Percentiles rank a stretch among this genome's conserved stretches.
phyloP scores from a whole-genome alignment of 805 yeast species.

The Cyberlindnera amylophila region DNA sequence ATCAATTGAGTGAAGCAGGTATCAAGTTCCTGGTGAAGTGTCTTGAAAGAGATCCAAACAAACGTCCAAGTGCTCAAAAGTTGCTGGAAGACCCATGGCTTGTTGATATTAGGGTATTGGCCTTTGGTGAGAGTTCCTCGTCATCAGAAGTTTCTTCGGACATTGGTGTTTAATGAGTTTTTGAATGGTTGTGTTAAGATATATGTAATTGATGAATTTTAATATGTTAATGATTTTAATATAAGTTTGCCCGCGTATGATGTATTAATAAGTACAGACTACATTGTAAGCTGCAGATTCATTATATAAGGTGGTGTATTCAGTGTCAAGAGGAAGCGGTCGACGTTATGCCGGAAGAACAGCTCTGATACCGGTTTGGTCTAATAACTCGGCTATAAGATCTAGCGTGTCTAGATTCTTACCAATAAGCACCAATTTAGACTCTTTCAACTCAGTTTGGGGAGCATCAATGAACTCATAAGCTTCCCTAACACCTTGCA shows the following conservation, averaged over 20 bases:
- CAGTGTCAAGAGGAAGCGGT: no score
- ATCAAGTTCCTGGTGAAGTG: conserved; percentile 67
- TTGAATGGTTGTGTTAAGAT: not conserved
- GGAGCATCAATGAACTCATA: conserved; percentile 66
- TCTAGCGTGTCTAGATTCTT: conserved; percentile 45
- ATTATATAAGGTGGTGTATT: no score
- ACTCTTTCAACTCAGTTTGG: conserved; percentile 35
- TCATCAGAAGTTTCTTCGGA: conserved; percentile 27
- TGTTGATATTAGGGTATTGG: conserved; percentile 61
- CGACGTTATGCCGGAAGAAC: no score
- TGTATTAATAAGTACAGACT: no score
- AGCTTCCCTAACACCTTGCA: conserved; percentile 92
- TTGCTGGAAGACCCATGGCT: conserved; percentile 90
- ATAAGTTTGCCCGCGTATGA: no score
- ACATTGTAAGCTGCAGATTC: no score
- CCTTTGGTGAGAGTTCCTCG: conserved; percentile 47
- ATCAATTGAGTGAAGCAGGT: conserved; percentile 76
- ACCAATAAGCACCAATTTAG: conserved; percentile 75
- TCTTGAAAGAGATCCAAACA: conserved; percentile 75
- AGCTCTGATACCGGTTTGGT: conserved; percentile 8
- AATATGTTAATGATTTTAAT: no score
- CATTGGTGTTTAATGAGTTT: conserved; percentile 13
- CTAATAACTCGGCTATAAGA: conserved; percentile 32
- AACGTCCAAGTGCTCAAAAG: conserved; percentile 81
- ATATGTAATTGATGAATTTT: not conserved